phyloP scores from a whole-genome alignment of 495 filamentous ascomycete genomes.

The Penicillium paradoxum region DNA sequence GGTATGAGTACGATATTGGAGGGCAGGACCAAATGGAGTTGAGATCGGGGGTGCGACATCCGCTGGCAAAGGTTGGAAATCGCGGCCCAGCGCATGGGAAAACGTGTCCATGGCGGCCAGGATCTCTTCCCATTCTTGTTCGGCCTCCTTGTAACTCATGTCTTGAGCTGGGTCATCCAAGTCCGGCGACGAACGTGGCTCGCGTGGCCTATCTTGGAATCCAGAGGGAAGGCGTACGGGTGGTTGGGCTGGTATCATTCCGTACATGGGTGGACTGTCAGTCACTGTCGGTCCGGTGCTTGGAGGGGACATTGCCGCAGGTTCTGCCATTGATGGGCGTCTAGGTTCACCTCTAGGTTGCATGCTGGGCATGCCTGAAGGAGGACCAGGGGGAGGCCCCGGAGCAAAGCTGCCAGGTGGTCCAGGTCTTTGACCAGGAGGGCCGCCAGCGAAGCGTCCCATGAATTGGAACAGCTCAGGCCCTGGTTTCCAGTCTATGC shows the following conservation, averaged over 20 bases:
- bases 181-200: slow-evolving; percentile 14
- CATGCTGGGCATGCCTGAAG: slow-evolving; percentile 14
- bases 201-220: slow-evolving; percentile 28
- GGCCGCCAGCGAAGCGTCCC: slow-evolving; percentile 31
- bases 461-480: slow-evolving; percentile 46
- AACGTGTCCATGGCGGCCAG: slow-evolving; percentile 63
- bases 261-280: slow-evolving; percentile 44
- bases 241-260: slow-evolving; percentile 45
- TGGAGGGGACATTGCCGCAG: slow-evolving; percentile 11
- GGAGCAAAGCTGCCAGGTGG: background rate
- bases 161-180: slow-evolving; percentile 51
- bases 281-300: slow-evolving; percentile 1
- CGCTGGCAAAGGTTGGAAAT: slow-evolving; percentile 72
- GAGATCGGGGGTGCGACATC: slow-evolving; percentile 59
- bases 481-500: slow-evolving; percentile 54
- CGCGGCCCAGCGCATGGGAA: slow-evolving; percentile 58
- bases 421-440: slow-evolving; percentile 12
- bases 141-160: slow-evolving; percentile 60
- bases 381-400: slow-evolving; percentile 10
- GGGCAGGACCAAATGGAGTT: slow-evolving; percentile 77
- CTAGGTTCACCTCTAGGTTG: slow-evolving; percentile 5
- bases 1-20: slow-evolving; percentile 78
- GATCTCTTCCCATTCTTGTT: slow-evolving; percentile 77
- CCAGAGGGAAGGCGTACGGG: slow-evolving; percentile 37
- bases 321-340: slow-evolving; percentile 3